phyloP scores from a whole-genome alignment of 345 rosid genomes.

The Murraya koenigii region DNA sequence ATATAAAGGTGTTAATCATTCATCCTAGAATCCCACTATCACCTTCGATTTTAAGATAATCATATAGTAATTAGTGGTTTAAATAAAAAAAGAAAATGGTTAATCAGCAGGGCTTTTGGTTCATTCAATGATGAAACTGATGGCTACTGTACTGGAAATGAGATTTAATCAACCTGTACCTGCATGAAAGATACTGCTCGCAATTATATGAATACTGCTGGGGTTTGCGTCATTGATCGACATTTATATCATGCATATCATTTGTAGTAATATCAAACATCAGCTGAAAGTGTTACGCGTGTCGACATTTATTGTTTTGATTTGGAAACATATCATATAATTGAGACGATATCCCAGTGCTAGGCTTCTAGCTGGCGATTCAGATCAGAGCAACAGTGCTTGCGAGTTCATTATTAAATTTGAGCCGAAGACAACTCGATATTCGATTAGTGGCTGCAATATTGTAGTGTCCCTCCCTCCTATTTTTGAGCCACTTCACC shows the following conservation, averaged over 20 bases:
- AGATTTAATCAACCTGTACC: not conserved
- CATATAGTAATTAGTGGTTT: not conserved
- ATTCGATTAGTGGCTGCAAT: conserved; percentile 5
- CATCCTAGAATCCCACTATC: not conserved
- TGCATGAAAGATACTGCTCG: not conserved
- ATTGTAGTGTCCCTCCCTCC: not conserved
- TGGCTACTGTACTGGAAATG: not conserved
- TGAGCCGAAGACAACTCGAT: not conserved
- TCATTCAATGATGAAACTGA: not conserved
- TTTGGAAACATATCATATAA: conserved; percentile 14
- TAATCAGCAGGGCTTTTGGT: not conserved
- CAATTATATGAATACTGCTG: not conserved
- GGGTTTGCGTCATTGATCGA: not conserved
- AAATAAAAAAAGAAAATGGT: not conserved
- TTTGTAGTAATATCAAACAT: not conserved
- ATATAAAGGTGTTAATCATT: not conserved
- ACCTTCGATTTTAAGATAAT: not conserved
- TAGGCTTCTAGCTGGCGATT: not conserved
- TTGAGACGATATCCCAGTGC: conserved; percentile 6
- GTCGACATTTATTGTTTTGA: conserved; percentile 4
- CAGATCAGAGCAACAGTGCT: not conserved
- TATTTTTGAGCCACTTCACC: conserved; percentile 15
- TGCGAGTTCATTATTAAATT: not conserved
- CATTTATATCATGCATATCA: not conserved
- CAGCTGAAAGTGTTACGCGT: conserved; percentile 7